These are phyloP conservation scores for Nectriaceae sp. DNA, from an alignment of 2,329 filamentous ascomycete genomes.

Conservation along the genomic window DNA sequence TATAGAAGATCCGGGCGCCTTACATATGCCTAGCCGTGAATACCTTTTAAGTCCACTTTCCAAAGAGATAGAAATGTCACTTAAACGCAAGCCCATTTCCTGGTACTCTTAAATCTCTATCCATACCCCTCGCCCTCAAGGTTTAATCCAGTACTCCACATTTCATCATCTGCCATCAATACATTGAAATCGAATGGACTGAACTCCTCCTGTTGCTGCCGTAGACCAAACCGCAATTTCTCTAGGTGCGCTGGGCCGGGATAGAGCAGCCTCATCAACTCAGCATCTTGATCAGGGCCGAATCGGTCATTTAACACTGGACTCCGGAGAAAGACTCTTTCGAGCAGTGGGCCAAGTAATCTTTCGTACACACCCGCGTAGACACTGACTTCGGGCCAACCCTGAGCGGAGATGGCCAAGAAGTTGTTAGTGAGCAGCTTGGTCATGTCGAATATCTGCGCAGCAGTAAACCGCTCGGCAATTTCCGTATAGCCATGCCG, in stretches of 20 bases:
- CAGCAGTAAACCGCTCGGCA: background rate
- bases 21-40: too few relatives aligned
- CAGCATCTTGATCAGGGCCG: slow-evolving; percentile 6
- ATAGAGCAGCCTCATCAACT: slow-evolving; percentile 8
- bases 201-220: slow-evolving; percentile 3
- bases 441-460: background rate
- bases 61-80: too few relatives aligned
- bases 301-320: background rate
- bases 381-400: background rate
- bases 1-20: too few relatives aligned
- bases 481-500: background rate
- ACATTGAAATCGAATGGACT: slow-evolving; percentile 8
- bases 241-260: slow-evolving; percentile 6
- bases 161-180: slow-evolving; percentile 6
- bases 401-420: background rate
- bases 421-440: background rate
- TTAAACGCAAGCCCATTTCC: too few relatives aligned
- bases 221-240: slow-evolving; percentile 2
- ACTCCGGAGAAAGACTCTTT: background rate
- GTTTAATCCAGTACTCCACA: slow-evolving; percentile 1
- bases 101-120: too few relatives aligned
- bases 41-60: too few relatives aligned
- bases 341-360: background rate
- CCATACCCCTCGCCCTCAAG: background rate
- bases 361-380: background rate